phyloP scores from a whole-genome alignment of 1,284 basidiomycete genomes.

The Trichosporon faecale region DNA sequence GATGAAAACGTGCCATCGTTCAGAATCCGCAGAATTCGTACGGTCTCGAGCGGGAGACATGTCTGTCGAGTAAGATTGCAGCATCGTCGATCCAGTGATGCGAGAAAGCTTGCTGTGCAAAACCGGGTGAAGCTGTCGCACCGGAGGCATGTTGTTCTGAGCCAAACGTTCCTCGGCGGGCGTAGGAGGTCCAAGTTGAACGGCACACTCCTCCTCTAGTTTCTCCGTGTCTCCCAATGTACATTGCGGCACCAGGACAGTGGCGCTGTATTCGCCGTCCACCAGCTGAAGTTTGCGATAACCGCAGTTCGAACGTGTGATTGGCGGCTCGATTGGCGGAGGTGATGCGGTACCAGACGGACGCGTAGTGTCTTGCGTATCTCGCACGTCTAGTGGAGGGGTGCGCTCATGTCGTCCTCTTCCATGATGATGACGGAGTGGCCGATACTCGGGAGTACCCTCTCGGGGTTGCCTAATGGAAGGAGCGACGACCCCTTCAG shows the following conservation, averaged over 20 bases:
- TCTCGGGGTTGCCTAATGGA: neutral
- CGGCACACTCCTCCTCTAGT: neutral
- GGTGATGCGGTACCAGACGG: neutral
- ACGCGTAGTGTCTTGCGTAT: neutral
- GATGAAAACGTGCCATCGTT: neutral
- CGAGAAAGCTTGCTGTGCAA: constrained; percentile 2
- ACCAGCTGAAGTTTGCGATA: neutral
- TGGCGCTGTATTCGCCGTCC: neutral
- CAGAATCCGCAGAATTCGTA: neutral
- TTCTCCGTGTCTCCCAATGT: neutral
- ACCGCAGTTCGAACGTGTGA: neutral
- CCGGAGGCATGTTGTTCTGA: neutral
- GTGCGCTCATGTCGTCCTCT: neutral
- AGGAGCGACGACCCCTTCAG: no score
- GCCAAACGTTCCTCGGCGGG: neutral
- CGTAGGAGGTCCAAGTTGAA: neutral
- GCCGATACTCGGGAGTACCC: neutral
- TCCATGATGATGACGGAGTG: neutral
- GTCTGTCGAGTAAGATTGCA: neutral
- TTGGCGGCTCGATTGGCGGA: neutral
- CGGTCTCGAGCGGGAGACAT: neutral
- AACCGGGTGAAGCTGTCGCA: neutral
- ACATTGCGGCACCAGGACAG: neutral
- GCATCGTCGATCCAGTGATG: neutral
- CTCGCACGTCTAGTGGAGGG: neutral